phyloP scores from a whole-genome alignment of 306 rosid genomes.

The Sophora flavescens region DNA sequence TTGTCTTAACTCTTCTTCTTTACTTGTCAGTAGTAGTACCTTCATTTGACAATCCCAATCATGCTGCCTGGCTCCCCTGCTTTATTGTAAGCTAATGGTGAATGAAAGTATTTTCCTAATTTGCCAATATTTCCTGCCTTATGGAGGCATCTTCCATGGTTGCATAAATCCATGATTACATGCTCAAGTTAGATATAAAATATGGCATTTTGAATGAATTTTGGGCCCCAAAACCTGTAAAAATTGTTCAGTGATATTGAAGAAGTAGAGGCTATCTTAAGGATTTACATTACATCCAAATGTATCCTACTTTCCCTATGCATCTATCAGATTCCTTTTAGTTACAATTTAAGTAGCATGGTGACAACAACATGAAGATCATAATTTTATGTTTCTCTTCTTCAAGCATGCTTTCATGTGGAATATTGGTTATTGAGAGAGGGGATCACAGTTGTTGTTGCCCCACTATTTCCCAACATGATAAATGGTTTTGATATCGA shows the following conservation, averaged over 20 bases:
- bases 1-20: neutral
- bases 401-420: no score
- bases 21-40: neutral
- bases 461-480: no score
- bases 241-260: conserved; percentile 1
- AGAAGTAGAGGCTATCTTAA: neutral
- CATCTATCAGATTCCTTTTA: neutral
- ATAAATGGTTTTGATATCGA: neutral
- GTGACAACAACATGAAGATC: neutral
- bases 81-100: neutral
- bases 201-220: neutral
- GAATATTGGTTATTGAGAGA: no score
- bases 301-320: neutral
- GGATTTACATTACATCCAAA: neutral
- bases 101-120: neutral
- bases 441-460: no score
- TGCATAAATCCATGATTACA: neutral
- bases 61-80: neutral
- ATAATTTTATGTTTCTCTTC: neutral
- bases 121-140: neutral
- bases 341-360: neutral
- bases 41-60: conserved; percentile 3
- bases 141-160: neutral
- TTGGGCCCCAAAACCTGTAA: no score
- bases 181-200: neutral